Percentiles rank a stretch among this genome's conserved stretches.
Evolutionary conservation across 2,329 filamentous ascomycete species (phyloP).

Genomic region (Hymenoscyphus fructigenus): DNA sequence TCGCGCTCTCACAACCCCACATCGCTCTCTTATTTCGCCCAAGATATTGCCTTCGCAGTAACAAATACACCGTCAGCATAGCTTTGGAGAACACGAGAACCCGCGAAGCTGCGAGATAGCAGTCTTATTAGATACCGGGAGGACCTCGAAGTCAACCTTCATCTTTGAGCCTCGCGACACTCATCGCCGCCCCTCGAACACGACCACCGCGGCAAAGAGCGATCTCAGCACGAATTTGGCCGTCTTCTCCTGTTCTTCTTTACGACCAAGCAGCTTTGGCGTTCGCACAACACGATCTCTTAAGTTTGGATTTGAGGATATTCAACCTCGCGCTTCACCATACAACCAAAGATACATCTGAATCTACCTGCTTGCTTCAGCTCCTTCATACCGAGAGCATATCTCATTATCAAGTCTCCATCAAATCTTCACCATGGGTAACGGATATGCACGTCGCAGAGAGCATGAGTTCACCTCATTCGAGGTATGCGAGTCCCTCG

Average conservation of each 20-base stretch:
- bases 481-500: not conserved
- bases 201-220: not conserved
- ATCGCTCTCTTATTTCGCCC: not conserved
- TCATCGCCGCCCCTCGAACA: not conserved
- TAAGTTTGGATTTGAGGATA: not conserved
- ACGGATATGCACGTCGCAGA: not conserved
- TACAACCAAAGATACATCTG: not conserved
- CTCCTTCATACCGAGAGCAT: not conserved
- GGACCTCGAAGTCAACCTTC: not conserved
- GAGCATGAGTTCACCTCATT: not conserved
- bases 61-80: not conserved
- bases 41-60: not conserved
- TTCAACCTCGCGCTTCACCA: not conserved
- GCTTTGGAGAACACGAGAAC: not conserved
- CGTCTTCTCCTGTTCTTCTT: not conserved
- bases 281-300: not conserved
- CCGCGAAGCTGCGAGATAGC: not conserved
- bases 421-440: not conserved
- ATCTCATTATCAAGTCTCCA: not conserved
- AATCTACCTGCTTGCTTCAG: not conserved
- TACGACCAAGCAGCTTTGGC: not conserved
- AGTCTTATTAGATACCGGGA: not conserved
- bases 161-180: not conserved
- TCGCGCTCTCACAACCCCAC: not conserved
- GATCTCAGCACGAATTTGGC: not conserved